A percentile compares a stretch with the other conserved stretches of the same genome.
Evolutionary conservation across 805 yeast species (phyloP).

Genomic region (Lachancea kluyveri): DNA sequence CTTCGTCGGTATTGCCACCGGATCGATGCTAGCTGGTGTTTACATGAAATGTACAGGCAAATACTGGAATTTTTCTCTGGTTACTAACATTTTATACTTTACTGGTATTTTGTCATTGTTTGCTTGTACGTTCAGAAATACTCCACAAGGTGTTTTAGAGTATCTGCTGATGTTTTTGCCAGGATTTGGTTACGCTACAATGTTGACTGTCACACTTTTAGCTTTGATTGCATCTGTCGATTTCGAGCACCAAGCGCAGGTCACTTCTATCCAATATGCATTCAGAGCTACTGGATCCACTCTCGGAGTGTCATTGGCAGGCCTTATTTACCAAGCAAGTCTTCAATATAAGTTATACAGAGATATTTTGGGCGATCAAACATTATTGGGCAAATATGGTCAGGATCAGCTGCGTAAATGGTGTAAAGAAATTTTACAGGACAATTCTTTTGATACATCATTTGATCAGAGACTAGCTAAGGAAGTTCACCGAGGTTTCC

Average conservation of each 20-base stretch:
- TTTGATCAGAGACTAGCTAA: constrained; percentile 37
- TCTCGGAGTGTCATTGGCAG: constrained; percentile 63
- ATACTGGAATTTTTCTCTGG: constrained; percentile 44
- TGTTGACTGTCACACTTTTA: constrained; percentile 64
- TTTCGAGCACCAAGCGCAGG: constrained; percentile 63
- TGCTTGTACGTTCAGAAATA: constrained; percentile 14
- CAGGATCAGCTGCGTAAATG: constrained; percentile 2
- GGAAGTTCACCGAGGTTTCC: constrained; percentile 40
- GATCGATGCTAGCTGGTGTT: constrained; percentile 61
- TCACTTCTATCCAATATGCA: constrained; percentile 82
- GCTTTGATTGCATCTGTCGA: constrained; percentile 76
- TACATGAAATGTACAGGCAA: constrained; percentile 64
- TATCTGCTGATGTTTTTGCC: constrained; percentile 42
- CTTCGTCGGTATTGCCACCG: constrained; percentile 60
- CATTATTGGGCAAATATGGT: constrained; percentile 4
- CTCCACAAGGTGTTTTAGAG: constrained; percentile 33
- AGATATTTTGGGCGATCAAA: constrained; percentile 9
- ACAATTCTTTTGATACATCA: constrained; percentile 7
- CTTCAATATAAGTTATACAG: constrained; percentile 30
- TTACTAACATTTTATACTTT: constrained; percentile 38
- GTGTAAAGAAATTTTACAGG: constrained; percentile 6
- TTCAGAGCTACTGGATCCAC: constrained; percentile 79
- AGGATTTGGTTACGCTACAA: constrained; percentile 61
- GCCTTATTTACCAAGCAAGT: constrained; percentile 55
- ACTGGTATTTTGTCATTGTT: constrained; percentile 40